Conservation (phyloP, 139 green algal species). For the Desmodesmus armatus region DNA sequence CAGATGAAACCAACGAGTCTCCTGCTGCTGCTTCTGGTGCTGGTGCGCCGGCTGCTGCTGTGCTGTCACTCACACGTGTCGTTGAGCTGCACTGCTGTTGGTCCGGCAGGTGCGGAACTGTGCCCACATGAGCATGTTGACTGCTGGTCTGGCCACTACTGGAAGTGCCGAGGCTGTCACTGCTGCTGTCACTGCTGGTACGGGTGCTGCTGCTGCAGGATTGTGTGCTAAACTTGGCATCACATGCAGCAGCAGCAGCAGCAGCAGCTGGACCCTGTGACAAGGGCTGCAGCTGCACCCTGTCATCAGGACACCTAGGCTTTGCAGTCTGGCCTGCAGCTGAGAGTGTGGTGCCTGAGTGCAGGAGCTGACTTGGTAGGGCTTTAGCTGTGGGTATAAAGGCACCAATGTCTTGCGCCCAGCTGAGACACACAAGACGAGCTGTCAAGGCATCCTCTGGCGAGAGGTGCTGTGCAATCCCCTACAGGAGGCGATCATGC, state of each 20-base stretch:
- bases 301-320: too few relatives aligned
- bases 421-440: background rate
- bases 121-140: too few relatives aligned
- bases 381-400: background rate
- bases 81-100: too few relatives aligned
- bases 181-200: too few relatives aligned
- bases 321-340: background rate
- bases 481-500: background rate
- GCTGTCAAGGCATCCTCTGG: constrained; percentile 2
- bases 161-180: too few relatives aligned
- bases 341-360: too few relatives aligned
- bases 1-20: too few relatives aligned
- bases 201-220: too few relatives aligned
- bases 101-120: too few relatives aligned
- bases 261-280: background rate
- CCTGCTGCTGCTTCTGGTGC: background rate
- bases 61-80: background rate
- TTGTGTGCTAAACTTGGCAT: too few relatives aligned
- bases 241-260: background rate
- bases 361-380: constrained; percentile 2
- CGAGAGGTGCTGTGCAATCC: background rate
- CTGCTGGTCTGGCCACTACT: too few relatives aligned
- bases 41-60: background rate
- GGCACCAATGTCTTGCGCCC: constrained; percentile 4
- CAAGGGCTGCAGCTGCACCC: too few relatives aligned